Conservation (phyloP, 1,284 basidiomycete species). For the Athelia psychrophila region DNA sequence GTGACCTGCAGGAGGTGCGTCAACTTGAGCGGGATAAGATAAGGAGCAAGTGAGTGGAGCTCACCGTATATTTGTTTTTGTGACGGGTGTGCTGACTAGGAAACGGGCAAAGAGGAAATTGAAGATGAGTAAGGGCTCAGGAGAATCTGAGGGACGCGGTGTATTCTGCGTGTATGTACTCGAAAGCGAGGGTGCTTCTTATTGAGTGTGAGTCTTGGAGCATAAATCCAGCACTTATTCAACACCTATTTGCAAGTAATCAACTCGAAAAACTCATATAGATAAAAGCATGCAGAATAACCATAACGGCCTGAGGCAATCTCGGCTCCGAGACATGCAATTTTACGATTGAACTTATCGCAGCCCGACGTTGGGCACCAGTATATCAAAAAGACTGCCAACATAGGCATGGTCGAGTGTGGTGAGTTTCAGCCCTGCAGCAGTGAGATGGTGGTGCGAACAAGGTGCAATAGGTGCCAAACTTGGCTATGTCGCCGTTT, state of each 20-base stretch:
- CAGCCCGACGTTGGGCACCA: constrained; percentile 2
- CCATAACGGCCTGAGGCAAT: constrained; percentile 81
- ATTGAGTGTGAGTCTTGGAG: constrained; percentile 67
- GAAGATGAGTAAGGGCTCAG: constrained; percentile 84
- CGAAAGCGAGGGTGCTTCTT: constrained; percentile 81
- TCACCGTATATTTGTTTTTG: constrained; percentile 73
- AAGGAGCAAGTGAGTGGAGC: constrained; percentile 16
- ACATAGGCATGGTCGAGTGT: constrained; percentile 78
- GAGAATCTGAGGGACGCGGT: constrained; percentile 82
- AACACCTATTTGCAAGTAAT: constrained; percentile 9
- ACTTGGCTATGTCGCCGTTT: too few species aligned
- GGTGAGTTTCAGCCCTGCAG: constrained; percentile 80
- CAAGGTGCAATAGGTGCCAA: too few species aligned
- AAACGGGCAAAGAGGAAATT: constrained; percentile 87
- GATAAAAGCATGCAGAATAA: constrained; percentile 80
- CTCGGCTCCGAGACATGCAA: constrained; percentile 68
- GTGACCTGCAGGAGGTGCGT: constrained; percentile 61
- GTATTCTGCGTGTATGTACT: constrained; percentile 90
- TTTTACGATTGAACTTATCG: constrained; percentile 71
- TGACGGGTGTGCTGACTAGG: constrained; percentile 82
- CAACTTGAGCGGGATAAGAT: neutral
- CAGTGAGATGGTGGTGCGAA: too few species aligned
- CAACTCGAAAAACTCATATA: too few species aligned
- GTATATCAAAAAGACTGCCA: constrained; percentile 2
- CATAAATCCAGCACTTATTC: too few species aligned